Evolutionary conservation across 2,329 filamentous ascomycete species (phyloP), one percentile per base, ranked within the genome.

Genomic region (Alternaria sp.): DNA sequence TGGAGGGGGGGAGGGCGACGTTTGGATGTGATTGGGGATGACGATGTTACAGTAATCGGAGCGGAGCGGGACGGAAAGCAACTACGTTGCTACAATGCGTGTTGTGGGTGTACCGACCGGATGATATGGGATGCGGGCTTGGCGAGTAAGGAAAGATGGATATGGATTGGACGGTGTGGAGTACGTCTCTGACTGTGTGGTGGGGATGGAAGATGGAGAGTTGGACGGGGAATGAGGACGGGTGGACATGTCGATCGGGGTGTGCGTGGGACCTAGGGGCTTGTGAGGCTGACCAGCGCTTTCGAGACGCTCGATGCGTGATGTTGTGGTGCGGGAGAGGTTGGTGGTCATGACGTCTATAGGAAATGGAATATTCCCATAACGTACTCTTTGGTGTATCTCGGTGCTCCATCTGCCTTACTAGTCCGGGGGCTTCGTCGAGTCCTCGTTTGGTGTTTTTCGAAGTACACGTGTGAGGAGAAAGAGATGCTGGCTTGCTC

Each of bases 401-500:
- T n/a, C 62, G 65, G 34, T 64, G 68, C 33, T 75, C 72, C 60
- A 75, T 62, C 36, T 63, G 57, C 3, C 68, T 51, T 5, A 76
- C 69, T 63, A 70, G 70, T 1, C 51, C 51, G 17, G 74, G 56
- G 9, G 73, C 73, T 17, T 68, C 63, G n/a, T 76, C 66, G 2
- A 76, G 45, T 14, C 73, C 71, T 34, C 61, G 65, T 56, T 71
- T 73, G 9, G 73, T 76, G 21, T 72, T 73, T 73, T 28, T 75
- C 65, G 45, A 76, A 77, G 52, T 77, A 77, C 2, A 71, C 40
- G 29, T 77, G 73, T 26, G 72, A 73, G 28, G 72, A 73, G 54
- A 76, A 76, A 36, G 75, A 72, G 57, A 71, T 75, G 61, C 74
- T 77, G 8, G 73, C 74, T 56, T 76, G 73, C 10, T 73, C 72